phyloP scores from a whole-genome alignment of 2,329 filamentous ascomycete species.

The Fusarium drepaniforme region DNA sequence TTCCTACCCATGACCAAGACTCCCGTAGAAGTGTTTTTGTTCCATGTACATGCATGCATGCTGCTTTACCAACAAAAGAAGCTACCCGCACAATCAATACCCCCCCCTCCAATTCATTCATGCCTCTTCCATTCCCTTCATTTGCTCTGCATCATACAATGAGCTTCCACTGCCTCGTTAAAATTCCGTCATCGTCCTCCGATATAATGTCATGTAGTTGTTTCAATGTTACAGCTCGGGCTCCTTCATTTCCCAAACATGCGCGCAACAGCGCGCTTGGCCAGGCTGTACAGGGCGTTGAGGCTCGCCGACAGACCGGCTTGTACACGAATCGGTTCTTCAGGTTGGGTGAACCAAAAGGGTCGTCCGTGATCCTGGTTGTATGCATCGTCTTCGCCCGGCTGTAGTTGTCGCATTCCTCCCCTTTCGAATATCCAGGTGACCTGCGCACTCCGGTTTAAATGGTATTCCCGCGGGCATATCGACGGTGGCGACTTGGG shows the following conservation, averaged over 20 bases:
- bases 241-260: conserved; percentile 27
- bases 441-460: conserved; percentile 35
- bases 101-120: not conserved
- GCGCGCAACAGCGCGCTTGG: conserved; percentile 31
- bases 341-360: conserved; percentile 23
- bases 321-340: conserved; percentile 20
- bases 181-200: not conserved
- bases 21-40: conserved; percentile 39
- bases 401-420: conserved; percentile 33
- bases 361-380: not conserved
- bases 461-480: conserved; percentile 35
- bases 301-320: conserved; percentile 22
- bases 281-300: conserved; percentile 24
- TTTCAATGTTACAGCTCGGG: conserved; percentile 6
- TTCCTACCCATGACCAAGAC: conserved; percentile 45
- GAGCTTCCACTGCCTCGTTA: conserved; percentile 4
- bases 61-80: conserved; percentile 37
- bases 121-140: not conserved
- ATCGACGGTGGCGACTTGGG: conserved; percentile 22
- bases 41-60: conserved; percentile 43
- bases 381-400: conserved; percentile 14
- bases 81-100: conserved; percentile 21
- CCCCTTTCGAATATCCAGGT: conserved; percentile 41
- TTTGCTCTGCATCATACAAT: conserved; percentile 38
- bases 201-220: conserved; percentile 13